A percentile compares a stretch with the other conserved stretches of the same genome.
phyloP scores from a whole-genome alignment of 176 grass and related monocot species.

The Zoysia pacifica region DNA sequence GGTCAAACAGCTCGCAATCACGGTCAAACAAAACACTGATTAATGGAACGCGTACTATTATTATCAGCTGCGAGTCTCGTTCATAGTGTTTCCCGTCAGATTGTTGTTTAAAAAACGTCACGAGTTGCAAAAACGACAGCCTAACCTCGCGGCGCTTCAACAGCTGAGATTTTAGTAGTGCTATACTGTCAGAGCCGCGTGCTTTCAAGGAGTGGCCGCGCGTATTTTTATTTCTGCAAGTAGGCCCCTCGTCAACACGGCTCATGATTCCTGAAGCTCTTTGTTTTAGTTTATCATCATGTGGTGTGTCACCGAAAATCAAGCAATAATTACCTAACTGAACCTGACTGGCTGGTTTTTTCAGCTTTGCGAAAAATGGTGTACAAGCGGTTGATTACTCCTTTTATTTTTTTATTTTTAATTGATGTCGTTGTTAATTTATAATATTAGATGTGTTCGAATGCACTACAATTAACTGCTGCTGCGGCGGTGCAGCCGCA shows the following conservation, averaged over 20 bases:
- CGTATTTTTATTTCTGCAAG: neutral
- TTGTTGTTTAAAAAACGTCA: conserved; percentile 33
- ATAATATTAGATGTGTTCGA: too few species aligned
- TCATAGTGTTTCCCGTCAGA: conserved; percentile 37
- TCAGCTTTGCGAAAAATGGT: too few species aligned
- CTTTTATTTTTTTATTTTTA: too few species aligned
- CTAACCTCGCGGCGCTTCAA: conserved; percentile 15
- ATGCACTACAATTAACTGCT: too few species aligned
- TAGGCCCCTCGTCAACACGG: neutral
- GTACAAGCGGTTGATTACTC: too few species aligned
- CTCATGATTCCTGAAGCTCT: neutral
- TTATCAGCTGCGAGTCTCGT: conserved; percentile 16
- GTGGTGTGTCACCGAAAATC: neutral
- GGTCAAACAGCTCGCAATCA: conserved; percentile 43
- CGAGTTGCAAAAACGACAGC: conserved; percentile 50
- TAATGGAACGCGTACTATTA: conserved; percentile 9
- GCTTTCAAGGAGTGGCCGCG: too few species aligned
- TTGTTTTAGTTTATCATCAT: neutral
- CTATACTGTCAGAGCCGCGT: neutral
- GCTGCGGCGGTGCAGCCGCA: too few species aligned
- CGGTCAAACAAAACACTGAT: conserved; percentile 40
- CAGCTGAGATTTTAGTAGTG: neutral
- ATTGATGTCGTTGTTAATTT: too few species aligned
- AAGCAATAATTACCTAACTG: neutral
- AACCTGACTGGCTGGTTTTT: too few species aligned